Conservation (phyloP, 225 moss, liverwort and hornwort species). For the Anthoceros angustus region DNA sequence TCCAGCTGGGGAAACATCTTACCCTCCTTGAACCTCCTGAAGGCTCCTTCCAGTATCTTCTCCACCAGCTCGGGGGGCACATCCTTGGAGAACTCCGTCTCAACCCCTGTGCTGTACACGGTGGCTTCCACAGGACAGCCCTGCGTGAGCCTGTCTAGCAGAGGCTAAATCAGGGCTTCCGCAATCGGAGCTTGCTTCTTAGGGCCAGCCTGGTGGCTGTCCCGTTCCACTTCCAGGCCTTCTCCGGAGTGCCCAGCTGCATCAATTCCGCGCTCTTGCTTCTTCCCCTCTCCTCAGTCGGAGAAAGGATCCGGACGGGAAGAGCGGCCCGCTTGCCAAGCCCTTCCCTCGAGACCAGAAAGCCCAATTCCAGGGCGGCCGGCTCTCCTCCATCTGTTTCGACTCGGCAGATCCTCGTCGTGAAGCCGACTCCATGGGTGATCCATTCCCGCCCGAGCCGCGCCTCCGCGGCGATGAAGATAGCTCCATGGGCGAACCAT, state of each 20-base stretch:
- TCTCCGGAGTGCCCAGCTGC: not conserved
- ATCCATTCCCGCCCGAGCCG: not conserved
- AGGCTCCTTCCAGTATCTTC: not conserved
- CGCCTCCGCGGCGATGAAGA: too few relatives aligned
- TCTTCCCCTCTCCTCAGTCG: not conserved
- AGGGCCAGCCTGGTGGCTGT: too few relatives aligned
- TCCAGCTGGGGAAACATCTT: not conserved
- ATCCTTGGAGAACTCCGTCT: not conserved
- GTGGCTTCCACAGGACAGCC: not conserved
- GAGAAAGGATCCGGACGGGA: not conserved
- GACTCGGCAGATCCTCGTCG: not conserved
- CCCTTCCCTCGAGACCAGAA: conserved; percentile 1
- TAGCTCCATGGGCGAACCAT: not conserved
- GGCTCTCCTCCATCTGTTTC: not conserved
- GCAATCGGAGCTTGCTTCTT: not conserved
- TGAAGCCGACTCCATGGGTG: not conserved
- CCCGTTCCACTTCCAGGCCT: too few relatives aligned
- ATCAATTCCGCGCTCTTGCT: not conserved
- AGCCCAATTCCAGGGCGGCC: not conserved
- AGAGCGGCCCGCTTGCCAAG: not conserved
- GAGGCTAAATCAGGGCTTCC: not conserved
- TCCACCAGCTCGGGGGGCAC: not conserved
- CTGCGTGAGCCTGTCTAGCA: not conserved
- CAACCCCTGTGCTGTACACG: not conserved
- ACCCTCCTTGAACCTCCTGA: not conserved